phyloP scores from a whole-genome alignment of 179 eudicot genomes.

The Patellifolia procumbens region DNA sequence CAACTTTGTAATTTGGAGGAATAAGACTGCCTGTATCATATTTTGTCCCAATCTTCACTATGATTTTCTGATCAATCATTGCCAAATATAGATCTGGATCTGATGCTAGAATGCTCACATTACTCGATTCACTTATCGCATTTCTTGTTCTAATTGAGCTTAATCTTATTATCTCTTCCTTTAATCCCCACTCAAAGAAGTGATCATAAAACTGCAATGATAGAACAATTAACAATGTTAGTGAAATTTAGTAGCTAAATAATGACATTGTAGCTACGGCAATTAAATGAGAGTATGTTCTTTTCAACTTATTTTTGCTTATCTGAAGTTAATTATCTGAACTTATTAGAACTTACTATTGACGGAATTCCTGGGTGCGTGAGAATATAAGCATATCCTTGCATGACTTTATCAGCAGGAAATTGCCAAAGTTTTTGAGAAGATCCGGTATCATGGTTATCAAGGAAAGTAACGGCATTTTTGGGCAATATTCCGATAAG shows the following conservation, averaged over 20 bases:
- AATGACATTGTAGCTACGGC: background rate
- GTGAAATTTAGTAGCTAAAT: background rate
- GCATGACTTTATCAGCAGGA: conserved; percentile 67
- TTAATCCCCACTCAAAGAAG: conserved; percentile 35
- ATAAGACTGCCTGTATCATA: conserved; percentile 18
- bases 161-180: conserved; percentile 27
- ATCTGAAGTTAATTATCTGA: too few relatives aligned
- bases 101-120: conserved; percentile 18
- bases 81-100: conserved; percentile 29
- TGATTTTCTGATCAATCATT: conserved; percentile 21
- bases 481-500: conserved; percentile 22
- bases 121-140: conserved; percentile 21
- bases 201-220: conserved; percentile 30
- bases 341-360: conserved; percentile 56
- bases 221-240: background rate
- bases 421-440: conserved; percentile 48
- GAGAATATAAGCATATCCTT: conserved; percentile 56
- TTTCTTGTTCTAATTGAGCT: conserved; percentile 24
- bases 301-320: too few relatives aligned
- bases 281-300: background rate
- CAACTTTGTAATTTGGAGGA: conserved; percentile 25
- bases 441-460: conserved; percentile 83
- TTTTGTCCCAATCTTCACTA: conserved; percentile 28
- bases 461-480: conserved; percentile 41
- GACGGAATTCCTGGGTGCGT: conserved; percentile 36